Conservation (phyloP, 768 basidiomycete species). For the Dioszegia hungarica region DNA sequence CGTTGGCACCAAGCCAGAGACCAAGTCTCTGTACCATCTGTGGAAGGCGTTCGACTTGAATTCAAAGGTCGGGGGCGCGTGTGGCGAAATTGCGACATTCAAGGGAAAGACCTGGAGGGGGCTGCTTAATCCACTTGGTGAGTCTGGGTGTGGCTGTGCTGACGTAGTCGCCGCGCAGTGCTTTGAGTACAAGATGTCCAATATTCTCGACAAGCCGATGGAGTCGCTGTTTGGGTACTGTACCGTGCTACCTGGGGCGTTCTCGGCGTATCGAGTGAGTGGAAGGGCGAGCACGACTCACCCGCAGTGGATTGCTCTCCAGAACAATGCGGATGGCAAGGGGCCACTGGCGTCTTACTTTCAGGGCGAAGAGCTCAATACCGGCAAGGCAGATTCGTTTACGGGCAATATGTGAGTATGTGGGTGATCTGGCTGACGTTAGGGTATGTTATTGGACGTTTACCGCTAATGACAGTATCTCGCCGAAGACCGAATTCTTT, state of each 20-base stretch:
- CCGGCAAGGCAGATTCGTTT: constrained; percentile 49
- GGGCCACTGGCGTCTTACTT: constrained; percentile 90
- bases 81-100: constrained; percentile 88
- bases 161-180: constrained; percentile 74
- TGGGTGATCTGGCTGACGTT: constrained; percentile 1
- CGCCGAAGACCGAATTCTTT: constrained; percentile 48
- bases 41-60: constrained; percentile 81
- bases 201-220: constrained; percentile 90
- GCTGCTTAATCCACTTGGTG: constrained; percentile 69
- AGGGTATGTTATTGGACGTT: constrained; percentile 10
- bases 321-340: constrained; percentile 78
- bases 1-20: constrained; percentile 83
- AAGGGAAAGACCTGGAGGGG: constrained; percentile 83
- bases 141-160: not conserved
- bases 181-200: constrained; percentile 90
- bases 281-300: not conserved
- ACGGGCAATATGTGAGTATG: constrained; percentile 48
- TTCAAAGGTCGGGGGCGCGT: constrained; percentile 82
- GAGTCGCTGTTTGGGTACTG: constrained; percentile 60
- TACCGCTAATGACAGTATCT: constrained; percentile 26
- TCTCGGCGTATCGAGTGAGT: constrained; percentile 65
- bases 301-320: constrained; percentile 69
- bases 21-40: constrained; percentile 81
- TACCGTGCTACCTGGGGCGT: constrained; percentile 67
- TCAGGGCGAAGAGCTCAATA: constrained; percentile 76